phyloP scores from a whole-genome alignment of 441 rosid species.

The Pelargonium citronellum region DNA sequence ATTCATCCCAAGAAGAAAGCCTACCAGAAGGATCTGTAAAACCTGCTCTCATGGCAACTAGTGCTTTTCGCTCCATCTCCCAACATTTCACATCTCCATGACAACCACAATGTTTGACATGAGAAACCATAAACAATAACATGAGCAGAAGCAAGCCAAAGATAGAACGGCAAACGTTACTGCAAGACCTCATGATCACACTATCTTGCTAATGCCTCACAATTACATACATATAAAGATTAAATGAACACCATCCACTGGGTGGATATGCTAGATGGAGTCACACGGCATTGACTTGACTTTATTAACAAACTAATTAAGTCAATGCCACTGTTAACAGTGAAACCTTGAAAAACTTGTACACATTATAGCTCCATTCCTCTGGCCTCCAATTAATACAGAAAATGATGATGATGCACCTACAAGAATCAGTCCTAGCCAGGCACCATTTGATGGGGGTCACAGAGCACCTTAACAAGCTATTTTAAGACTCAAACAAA shows the following conservation, averaged over 20 bases:
- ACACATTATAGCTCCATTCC: background rate
- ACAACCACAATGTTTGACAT: background rate
- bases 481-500: too few relatives aligned
- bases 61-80: slow-evolving; percentile 33
- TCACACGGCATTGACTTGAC: background rate
- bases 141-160: background rate
- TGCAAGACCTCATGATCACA: background rate
- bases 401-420: too few relatives aligned
- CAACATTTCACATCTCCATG: slow-evolving; percentile 25
- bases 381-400: too few relatives aligned
- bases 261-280: background rate
- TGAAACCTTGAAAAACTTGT: background rate
- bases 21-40: slow-evolving; percentile 41
- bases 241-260: too few relatives aligned
- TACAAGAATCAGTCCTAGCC: too few relatives aligned
- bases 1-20: slow-evolving; percentile 46
- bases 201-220: background rate
- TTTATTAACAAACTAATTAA: background rate
- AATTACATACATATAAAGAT: too few relatives aligned
- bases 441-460: too few relatives aligned
- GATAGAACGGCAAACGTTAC: background rate
- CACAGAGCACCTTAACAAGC: too few relatives aligned
- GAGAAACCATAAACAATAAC: background rate
- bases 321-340: background rate
- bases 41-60: slow-evolving; percentile 28